Conservation (phyloP, 2,329 filamentous ascomycete species). For the Exophiala spinifera region DNA sequence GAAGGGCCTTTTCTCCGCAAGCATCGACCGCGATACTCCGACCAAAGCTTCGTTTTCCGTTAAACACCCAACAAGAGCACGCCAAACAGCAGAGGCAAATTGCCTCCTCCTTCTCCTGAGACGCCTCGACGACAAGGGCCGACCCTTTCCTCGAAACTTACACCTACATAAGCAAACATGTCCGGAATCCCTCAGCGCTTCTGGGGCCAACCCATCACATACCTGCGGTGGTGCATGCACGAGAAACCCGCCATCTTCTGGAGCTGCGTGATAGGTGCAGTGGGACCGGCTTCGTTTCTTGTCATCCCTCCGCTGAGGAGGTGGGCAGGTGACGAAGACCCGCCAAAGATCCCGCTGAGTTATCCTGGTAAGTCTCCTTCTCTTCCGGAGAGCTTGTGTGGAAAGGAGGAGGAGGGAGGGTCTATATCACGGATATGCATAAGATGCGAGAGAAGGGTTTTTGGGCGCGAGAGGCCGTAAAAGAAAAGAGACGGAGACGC, state of each 20-base stretch:
- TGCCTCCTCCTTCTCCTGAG: slow-evolving; percentile 8
- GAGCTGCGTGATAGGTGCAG: slow-evolving; percentile 69
- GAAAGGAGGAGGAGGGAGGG: background rate
- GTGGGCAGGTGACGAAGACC: slow-evolving; percentile 69
- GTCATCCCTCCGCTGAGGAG: slow-evolving; percentile 71
- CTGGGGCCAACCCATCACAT: slow-evolving; percentile 78
- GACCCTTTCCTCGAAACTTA: background rate
- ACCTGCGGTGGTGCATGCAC: slow-evolving; percentile 82
- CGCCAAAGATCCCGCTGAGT: slow-evolving; percentile 73
- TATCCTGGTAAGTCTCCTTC: slow-evolving; percentile 74
- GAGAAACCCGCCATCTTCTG: slow-evolving; percentile 91
- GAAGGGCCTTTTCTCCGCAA: too few species aligned
- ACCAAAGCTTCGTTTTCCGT: too few species aligned
- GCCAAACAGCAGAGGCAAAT: background rate
- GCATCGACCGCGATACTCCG: too few species aligned
- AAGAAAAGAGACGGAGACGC: background rate
- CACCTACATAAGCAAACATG: slow-evolving; percentile 35
- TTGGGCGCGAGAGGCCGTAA: background rate
- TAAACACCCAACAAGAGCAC: background rate
- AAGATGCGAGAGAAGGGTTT: background rate
- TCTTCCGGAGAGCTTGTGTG: background rate
- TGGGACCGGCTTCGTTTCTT: slow-evolving; percentile 69
- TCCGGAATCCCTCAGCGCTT: slow-evolving; percentile 62
- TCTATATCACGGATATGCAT: background rate
- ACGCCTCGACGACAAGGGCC: background rate